Evolutionary conservation across 495 filamentous ascomycete genomes (phyloP), one percentile per base, ranked within the genome.

Genomic region (Bombardia bombarda): DNA sequence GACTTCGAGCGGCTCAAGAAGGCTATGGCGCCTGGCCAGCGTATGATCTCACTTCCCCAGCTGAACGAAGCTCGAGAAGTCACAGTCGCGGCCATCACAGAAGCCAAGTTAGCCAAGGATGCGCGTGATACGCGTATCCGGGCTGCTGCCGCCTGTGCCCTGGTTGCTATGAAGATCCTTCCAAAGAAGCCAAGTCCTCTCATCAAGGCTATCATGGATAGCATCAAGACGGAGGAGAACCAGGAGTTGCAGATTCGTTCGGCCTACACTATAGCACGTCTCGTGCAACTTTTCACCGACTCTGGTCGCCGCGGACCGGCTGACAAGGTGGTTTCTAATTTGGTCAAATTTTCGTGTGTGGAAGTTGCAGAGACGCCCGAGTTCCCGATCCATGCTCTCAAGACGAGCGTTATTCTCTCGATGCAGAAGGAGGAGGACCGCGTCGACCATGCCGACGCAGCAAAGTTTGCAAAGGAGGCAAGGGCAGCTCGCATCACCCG

Each of bases 181-280:
- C 90, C 93, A 3, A 96, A 94, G 73, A 95, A 92, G 56, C 86
- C 92, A 12, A 84, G 82, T 40, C 73, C 79, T 25, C 79, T 94
- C 14, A 96, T 98, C 66, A 95, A 94, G 65, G 83, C 79, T 16
- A 85, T 96, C 63, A 98, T 97, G 90, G 92, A 98, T 52, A 96
- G 90, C 57, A 79, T 97, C 60, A 97, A 97, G 68, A 77, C 79
- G 23, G 92, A 98, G 62, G 90, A 97, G 53, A 96, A 90, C 51
- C 57, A 83, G 25, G 87, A 95, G 49, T 71, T 98, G 28, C 92
- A 98, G 58, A 78, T 79, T 50, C 86, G 90, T 21, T 95, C 93
- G 19, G 87, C 89, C 7, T 74, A 72, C 6, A 86, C 88, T 13
- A 80, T 96, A 24, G 85, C 87, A 5, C 68, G 75, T 16, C 73